These are phyloP conservation scores for Diaporthe longicolla DNA, from an alignment of 2,329 filamentous ascomycete species.

Conservation along the genomic window DNA sequence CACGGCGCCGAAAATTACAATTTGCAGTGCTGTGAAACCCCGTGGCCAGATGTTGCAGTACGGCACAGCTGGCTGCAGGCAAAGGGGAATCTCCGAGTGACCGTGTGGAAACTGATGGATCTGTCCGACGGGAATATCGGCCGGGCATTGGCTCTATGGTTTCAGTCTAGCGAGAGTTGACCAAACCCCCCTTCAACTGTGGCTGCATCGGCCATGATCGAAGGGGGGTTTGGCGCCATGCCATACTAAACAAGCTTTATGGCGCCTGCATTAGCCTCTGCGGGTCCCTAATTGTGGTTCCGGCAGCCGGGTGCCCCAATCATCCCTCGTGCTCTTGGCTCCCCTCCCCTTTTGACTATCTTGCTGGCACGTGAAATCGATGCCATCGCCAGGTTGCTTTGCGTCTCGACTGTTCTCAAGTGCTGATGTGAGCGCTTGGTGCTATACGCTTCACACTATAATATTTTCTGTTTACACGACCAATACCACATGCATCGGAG, in stretches of 20 bases:
- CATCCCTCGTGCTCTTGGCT: not conserved
- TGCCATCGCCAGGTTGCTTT: not conserved
- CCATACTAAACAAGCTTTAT: constrained; percentile 17
- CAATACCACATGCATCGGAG: not conserved
- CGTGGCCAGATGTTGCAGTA: not conserved
- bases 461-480: not conserved
- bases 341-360: not conserved
- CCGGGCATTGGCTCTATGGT: not conserved
- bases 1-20: not conserved
- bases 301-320: not conserved
- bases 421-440: constrained; percentile 5
- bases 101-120: not conserved
- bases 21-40: not conserved
- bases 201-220: constrained; percentile 3
- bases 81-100: not conserved
- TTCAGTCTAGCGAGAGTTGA: not conserved
- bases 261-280: constrained; percentile 14
- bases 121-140: not conserved
- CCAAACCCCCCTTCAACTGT: not conserved
- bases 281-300: not conserved
- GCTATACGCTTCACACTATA: not conserved
- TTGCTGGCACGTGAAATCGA: not conserved
- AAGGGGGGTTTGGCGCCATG: not conserved
- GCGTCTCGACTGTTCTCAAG: not conserved
- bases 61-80: not conserved